These are phyloP conservation scores for Cardiospermum halicacabum DNA, from an alignment of 345 rosid genomes.

Conservation along the genomic window DNA sequence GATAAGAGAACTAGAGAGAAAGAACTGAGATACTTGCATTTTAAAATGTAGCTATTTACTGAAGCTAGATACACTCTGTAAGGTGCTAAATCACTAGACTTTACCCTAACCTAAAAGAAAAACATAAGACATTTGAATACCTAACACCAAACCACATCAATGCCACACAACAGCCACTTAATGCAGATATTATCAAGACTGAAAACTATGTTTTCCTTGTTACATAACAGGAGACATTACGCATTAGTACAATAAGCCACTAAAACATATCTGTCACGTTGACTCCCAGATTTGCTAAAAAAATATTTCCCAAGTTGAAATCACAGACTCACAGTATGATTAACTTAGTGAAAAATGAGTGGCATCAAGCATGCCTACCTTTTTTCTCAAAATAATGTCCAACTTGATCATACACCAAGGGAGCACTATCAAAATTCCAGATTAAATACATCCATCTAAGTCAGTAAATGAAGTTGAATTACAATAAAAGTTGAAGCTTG, in stretches of 20 bases:
- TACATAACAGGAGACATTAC: neutral
- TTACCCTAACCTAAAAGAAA: neutral
- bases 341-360: no score
- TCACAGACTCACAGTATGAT: no score
- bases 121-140: neutral
- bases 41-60: constrained; percentile 1
- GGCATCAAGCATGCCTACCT: neutral
- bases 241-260: neutral
- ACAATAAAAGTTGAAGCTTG: neutral
- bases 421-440: neutral
- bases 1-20: constrained; percentile 16
- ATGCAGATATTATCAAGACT: neutral
- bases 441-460: no score
- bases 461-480: neutral
- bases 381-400: neutral
- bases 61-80: neutral
- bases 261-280: neutral
- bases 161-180: neutral
- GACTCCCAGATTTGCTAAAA: neutral
- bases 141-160: neutral
- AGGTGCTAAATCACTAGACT: neutral
- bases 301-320: no score
- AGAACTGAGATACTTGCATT: constrained; percentile 3
- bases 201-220: neutral
- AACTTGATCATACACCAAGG: neutral